Evolutionary conservation across 2,329 filamentous ascomycete genomes (phyloP).

Genomic region (Cercospora zeina): DNA sequence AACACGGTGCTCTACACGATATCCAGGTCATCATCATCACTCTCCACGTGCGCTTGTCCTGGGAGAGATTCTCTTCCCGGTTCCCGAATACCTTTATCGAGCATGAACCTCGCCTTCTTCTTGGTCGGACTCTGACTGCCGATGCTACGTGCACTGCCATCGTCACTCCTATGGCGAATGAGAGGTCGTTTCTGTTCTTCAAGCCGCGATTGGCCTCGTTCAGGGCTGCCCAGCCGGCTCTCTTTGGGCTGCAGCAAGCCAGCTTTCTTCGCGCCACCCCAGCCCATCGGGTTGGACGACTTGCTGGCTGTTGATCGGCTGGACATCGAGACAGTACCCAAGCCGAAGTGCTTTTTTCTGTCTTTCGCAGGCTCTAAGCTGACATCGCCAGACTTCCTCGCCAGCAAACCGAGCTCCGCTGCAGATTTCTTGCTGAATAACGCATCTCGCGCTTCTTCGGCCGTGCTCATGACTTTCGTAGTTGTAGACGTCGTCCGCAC

Average conservation of each 20-base stretch:
- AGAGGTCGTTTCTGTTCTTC: constrained; percentile 23
- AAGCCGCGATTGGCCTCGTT: constrained; percentile 38
- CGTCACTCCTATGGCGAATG: constrained; percentile 28
- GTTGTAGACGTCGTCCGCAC: constrained; percentile 23
- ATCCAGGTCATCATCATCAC: constrained; percentile 52
- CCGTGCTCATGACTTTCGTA: constrained; percentile 18
- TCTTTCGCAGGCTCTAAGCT: constrained; percentile 49
- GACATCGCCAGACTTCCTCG: constrained; percentile 46
- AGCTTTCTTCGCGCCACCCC: constrained; percentile 49
- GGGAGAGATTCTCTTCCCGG: constrained; percentile 51
- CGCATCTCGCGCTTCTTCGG: constrained; percentile 30
- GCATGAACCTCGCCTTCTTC: constrained; percentile 51
- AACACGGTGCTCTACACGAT: constrained; percentile 42
- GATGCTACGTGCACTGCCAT: constrained; percentile 29
- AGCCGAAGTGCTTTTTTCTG: constrained; percentile 39
- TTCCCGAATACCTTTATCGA: constrained; percentile 52
- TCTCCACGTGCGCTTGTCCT: constrained; percentile 39
- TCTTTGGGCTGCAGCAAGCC: constrained; percentile 43
- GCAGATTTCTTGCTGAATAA: constrained; percentile 34
- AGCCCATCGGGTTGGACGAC: constrained; percentile 48
- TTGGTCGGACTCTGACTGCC: constrained; percentile 45
- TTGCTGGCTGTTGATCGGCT: constrained; percentile 31
- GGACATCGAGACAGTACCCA: constrained; percentile 38
- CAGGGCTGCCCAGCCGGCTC: constrained; percentile 33
- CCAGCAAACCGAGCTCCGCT: constrained; percentile 47